Evolutionary conservation across 2,329 filamentous ascomycete genomes (phyloP).

Genomic region (Iodosphaeria phyllophila): DNA sequence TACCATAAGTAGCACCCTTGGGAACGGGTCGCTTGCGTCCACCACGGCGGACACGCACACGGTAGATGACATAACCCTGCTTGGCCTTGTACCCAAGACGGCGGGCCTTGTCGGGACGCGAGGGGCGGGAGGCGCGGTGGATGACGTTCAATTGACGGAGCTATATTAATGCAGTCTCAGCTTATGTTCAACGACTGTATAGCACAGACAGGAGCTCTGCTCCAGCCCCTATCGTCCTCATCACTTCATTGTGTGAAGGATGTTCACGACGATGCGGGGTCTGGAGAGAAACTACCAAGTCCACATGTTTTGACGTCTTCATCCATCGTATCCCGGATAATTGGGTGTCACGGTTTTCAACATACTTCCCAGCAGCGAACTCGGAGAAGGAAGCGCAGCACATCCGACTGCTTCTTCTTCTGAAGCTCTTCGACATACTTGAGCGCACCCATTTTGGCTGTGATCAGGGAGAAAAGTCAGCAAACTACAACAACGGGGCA

Average conservation of each 20-base stretch:
- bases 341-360: too few relatives aligned
- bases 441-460: constrained; percentile 91
- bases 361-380: constrained; percentile 99
- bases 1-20: constrained; percentile 99
- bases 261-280: neutral
- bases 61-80: constrained; percentile 99
- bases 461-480: constrained; percentile 3
- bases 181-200: constrained; percentile 99
- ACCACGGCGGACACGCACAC: constrained; percentile 93
- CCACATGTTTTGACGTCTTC: constrained; percentile 16
- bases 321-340: too few relatives aligned
- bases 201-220: constrained; percentile 37
- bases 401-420: constrained; percentile 99
- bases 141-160: constrained; percentile 99
- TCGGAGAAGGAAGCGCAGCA: constrained; percentile 98
- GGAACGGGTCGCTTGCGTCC: constrained; percentile 91
- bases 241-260: neutral
- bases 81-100: constrained; percentile 99
- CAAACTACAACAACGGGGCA: constrained; percentile 1
- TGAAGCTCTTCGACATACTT: constrained; percentile 99
- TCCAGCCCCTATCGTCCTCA: constrained; percentile 13
- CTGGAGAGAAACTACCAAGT: constrained; percentile 2
- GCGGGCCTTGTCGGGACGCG: constrained; percentile 98
- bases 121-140: constrained; percentile 95
- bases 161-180: constrained; percentile 99